A percentile compares a stretch with the other conserved stretches of the same genome.
These are phyloP conservation scores for Syzygium grande DNA, from an alignment of 345 rosid genomes.

Conservation along the genomic window DNA sequence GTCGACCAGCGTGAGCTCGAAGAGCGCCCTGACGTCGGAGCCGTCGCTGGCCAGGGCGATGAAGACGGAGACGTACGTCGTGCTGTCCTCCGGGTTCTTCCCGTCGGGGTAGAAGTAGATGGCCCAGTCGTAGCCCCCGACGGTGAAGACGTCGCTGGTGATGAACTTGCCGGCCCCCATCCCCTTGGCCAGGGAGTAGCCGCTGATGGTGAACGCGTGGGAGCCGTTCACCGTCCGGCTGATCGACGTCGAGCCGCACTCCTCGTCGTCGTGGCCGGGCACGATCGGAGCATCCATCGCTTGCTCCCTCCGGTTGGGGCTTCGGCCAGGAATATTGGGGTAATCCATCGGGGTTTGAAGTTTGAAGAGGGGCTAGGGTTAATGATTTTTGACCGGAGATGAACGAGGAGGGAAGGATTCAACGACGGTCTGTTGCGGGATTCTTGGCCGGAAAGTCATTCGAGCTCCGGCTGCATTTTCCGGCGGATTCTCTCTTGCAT, in stretches of 20 bases:
- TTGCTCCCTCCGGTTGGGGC: not conserved
- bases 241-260: conserved; percentile 13
- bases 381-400: not conserved
- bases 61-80: conserved; percentile 21
- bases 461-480: not conserved
- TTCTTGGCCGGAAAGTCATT: not conserved
- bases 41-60: conserved; percentile 37
- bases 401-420: not conserved
- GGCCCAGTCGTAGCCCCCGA: conserved; percentile 38
- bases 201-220: conserved; percentile 25
- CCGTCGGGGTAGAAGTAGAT: conserved; percentile 38
- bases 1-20: conserved; percentile 30
- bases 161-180: conserved; percentile 28
- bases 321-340: no score
- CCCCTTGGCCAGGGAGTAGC: conserved; percentile 32
- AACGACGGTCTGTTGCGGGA: not conserved
- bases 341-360: no score
- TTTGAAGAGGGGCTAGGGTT: not conserved
- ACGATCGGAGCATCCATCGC: not conserved
- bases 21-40: conserved; percentile 25
- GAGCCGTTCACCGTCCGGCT: conserved; percentile 28
- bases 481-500: not conserved
- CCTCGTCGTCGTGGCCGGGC: not conserved
- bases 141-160: conserved; percentile 22
- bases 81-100: conserved; percentile 28